Evolutionary conservation across 1,284 basidiomycete species (phyloP).

Genomic region (Phlebopus sp.): DNA sequence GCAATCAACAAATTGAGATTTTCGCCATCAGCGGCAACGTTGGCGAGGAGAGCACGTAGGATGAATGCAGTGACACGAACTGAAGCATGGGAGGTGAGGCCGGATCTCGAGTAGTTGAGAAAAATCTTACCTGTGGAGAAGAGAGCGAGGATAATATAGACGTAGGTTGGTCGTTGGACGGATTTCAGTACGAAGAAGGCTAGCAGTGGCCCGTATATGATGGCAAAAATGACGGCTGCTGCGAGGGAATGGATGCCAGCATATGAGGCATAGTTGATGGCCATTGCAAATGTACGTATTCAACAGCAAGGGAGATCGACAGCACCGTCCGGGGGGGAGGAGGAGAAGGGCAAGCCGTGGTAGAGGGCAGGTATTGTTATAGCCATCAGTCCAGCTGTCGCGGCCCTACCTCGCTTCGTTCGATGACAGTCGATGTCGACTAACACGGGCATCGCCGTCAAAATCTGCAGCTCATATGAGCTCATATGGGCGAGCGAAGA

Average conservation of each 20-base stretch:
- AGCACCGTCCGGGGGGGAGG: not conserved
- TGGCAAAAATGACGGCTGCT: slow-evolving; percentile 43
- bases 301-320: too few species aligned
- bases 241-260: slow-evolving; percentile 41
- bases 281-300: slow-evolving; percentile 6
- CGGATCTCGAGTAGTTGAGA: slow-evolving; percentile 20
- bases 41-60: slow-evolving; percentile 31
- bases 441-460: too few species aligned
- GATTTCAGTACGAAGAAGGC: slow-evolving; percentile 39
- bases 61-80: slow-evolving; percentile 38
- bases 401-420: too few species aligned
- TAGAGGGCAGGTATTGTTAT: too few species aligned
- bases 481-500: too few species aligned
- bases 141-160: slow-evolving; percentile 38
- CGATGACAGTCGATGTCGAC: too few species aligned
- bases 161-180: slow-evolving; percentile 36
- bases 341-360: not conserved
- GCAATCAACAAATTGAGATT: slow-evolving; percentile 25
- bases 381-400: too few species aligned
- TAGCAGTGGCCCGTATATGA: slow-evolving; percentile 39
- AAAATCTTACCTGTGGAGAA: slow-evolving; percentile 44
- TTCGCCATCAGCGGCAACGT: slow-evolving; percentile 20
- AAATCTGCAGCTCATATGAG: too few species aligned
- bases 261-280: slow-evolving; percentile 35
- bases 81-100: slow-evolving; percentile 30